These are phyloP conservation scores for Vaccinium myrtillus DNA, from an alignment of 148 eudicot genomes.

Conservation along the genomic window DNA sequence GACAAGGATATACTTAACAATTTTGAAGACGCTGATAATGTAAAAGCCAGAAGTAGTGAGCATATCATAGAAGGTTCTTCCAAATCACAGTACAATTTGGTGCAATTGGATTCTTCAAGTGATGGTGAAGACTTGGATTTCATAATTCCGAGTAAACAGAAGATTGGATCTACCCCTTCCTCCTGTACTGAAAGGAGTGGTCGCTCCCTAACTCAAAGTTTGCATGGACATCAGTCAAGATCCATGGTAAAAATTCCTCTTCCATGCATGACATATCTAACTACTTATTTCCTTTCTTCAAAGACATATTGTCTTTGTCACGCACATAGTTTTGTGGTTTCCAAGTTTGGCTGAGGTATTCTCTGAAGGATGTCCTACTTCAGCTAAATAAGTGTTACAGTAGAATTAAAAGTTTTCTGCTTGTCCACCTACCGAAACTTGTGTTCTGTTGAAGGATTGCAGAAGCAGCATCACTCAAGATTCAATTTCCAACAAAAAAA, in stretches of 20 bases:
- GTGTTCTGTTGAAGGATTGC: conserved; percentile 48
- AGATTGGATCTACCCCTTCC: conserved; percentile 28
- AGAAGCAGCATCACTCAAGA: conserved; percentile 44
- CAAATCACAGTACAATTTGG: conserved; percentile 31
- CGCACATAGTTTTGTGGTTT: neutral
- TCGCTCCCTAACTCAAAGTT: conserved; percentile 11
- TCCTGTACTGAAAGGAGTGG: conserved; percentile 19
- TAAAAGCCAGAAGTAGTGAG: conserved; percentile 23
- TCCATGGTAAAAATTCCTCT: conserved; percentile 37
- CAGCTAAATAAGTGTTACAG: neutral
- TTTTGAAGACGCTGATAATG: conserved; percentile 28
- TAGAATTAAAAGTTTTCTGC: neutral
- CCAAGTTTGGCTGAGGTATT: neutral
- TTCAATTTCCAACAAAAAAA: conserved; percentile 42
- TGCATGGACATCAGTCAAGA: conserved; percentile 22
- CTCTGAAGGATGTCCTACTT: neutral
- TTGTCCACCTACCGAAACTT: conserved; percentile 13
- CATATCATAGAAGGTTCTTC: conserved; percentile 56
- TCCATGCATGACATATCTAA: neutral
- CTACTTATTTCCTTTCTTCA: neutral
- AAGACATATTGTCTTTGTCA: neutral
- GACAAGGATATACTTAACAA: conserved; percentile 38
- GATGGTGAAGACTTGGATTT: conserved; percentile 51
- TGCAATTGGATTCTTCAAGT: conserved; percentile 67
- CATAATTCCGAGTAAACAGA: conserved; percentile 22